Evolutionary conservation across 306 rosid genomes (phyloP), one percentile per base, ranked within the genome.

Genomic region (Cucurbita maxima): DNA sequence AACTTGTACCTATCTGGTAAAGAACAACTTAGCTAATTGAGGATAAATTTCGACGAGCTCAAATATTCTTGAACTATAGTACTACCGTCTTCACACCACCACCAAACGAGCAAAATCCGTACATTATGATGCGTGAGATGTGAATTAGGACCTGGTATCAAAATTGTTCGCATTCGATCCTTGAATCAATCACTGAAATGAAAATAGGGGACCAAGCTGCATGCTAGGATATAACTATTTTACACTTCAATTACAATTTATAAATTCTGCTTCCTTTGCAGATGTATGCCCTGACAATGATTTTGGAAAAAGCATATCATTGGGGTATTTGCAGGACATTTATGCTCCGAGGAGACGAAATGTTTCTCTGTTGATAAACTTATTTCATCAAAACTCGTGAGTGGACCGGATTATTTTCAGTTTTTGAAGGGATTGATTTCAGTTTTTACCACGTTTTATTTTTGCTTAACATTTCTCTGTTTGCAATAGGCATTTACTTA

Each of bases 341-440:
- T 83, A 77, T 66, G 66, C 53, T 78, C 54, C 71, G 58, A 75
- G 79, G 79, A 83, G 77, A 61, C 77, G 69, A 67, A 77, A 79
- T 70, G 73, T 76, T 71, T 70, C 74, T 76, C 75, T 68, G 64
- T 81, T 81, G 7, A 74, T 18, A 67, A 75, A 78, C 86, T 77
- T 88, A 77, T 76, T 81, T 72, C 96, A 75, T 43, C 81, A 64
- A 40, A 82, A 85, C 68, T 82, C 73, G 99, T 94, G 78, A 89
- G 97, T 85, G 47, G 30, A 58, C 63, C 47, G 47, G 64, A n/a
- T 20, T 5, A 7, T 52, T 72, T 13, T 37, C 20, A 47, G 7
- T 5, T 25, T 12, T 30, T 30, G 64, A 37, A 38, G 37, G 47
- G 64, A n/a, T 20, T 5, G 12, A 36, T 72, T 13, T 37, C 20